Evolutionary conservation across 2,329 filamentous ascomycete genomes (phyloP).

Genomic region (Xylaria sp.): DNA sequence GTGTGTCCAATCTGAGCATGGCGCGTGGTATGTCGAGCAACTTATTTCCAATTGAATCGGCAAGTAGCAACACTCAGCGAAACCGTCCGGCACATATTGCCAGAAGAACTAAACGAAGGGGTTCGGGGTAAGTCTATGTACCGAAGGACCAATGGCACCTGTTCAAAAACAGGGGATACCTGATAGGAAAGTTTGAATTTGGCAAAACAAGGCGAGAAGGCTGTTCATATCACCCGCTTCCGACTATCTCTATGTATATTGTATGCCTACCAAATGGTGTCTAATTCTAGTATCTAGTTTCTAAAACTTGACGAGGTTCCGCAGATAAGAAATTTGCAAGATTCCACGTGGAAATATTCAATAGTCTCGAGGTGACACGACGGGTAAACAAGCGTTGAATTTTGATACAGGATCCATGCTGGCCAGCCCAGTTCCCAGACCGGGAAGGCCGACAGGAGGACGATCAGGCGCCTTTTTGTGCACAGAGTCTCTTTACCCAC

Average conservation of each 20-base stretch:
- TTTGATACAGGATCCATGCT: neutral
- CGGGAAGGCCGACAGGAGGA: neutral
- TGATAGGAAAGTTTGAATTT: neutral
- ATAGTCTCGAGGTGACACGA: neutral
- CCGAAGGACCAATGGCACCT: neutral
- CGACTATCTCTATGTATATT: neutral
- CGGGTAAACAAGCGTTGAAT: constrained; percentile 1
- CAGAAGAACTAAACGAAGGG: neutral
- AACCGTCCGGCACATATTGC: neutral
- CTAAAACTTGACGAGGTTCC: neutral
- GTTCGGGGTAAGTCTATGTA: neutral
- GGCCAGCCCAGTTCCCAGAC: neutral
- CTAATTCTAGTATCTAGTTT: neutral
- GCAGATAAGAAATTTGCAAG: neutral
- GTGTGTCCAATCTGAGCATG: neutral
- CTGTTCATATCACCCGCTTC: constrained; percentile 2
- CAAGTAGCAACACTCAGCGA: neutral
- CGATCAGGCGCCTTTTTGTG: neutral
- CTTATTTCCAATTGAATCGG: neutral
- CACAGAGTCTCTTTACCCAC: neutral
- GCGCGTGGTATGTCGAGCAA: neutral
- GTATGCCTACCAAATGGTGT: constrained; percentile 10
- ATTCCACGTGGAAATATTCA: neutral
- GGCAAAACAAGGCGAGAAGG: no score
- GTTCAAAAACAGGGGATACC: neutral